These are phyloP conservation scores for Penstemon eatonii DNA, from an alignment of 257 asterid species.

Conservation along the genomic window DNA sequence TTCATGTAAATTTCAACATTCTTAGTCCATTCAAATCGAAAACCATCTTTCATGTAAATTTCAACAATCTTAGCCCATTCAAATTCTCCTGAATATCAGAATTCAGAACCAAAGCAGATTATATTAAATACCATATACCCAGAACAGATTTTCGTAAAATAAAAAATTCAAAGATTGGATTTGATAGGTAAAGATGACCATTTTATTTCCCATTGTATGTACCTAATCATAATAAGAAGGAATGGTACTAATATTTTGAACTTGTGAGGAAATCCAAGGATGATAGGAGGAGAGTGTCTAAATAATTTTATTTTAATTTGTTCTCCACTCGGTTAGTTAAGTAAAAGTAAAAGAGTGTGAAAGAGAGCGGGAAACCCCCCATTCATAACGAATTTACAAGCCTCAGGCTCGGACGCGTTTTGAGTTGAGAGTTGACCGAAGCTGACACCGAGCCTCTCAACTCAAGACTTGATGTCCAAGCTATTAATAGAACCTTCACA, in stretches of 20 bases:
- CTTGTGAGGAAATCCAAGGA: slow-evolving; percentile 8
- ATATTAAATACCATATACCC: not conserved
- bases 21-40: slow-evolving; percentile 10
- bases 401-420: slow-evolving; percentile 38
- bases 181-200: too few species aligned
- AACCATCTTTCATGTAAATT: not conserved
- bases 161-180: not conserved
- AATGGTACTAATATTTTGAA: not conserved
- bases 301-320: slow-evolving; percentile 24
- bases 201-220: not conserved
- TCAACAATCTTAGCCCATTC: slow-evolving; percentile 10
- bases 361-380: slow-evolving; percentile 72
- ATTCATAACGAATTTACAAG: slow-evolving; percentile 24
- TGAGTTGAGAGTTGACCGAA: slow-evolving; percentile 68
- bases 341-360: slow-evolving; percentile 36
- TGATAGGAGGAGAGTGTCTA: slow-evolving; percentile 29
- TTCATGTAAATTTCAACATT: not conserved
- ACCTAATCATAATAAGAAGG: slow-evolving; percentile 40
- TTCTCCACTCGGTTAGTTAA: slow-evolving; percentile 67
- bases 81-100: slow-evolving; percentile 11
- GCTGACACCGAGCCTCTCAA: slow-evolving; percentile 49
- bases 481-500: slow-evolving; percentile 29
- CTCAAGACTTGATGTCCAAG: slow-evolving; percentile 71
- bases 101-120: slow-evolving; percentile 21
- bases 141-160: not conserved